A percentile compares a stretch with the other conserved stretches of the same genome.
Evolutionary conservation across 2,329 filamentous ascomycete species (phyloP).

Genomic region (Aspergillus fijiensis): DNA sequence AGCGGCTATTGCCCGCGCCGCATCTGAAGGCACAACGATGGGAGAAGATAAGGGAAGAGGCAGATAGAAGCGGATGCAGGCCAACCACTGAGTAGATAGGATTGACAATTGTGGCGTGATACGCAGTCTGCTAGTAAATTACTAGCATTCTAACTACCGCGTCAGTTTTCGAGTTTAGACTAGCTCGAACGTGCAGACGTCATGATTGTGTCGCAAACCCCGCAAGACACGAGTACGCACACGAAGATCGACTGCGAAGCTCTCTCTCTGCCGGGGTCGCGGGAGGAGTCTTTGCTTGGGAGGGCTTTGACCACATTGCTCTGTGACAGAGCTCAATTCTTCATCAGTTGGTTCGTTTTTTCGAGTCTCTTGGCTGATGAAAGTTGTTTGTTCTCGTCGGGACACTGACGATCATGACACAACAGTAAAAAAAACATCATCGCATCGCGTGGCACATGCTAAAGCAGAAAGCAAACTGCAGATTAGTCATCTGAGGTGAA

Average conservation of each 20-base stretch:
- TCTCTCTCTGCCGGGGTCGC: neutral
- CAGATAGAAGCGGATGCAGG: neutral
- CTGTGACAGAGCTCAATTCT: neutral
- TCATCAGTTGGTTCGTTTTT: neutral
- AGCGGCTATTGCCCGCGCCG: neutral
- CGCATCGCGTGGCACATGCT: neutral
- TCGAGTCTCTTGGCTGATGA: neutral
- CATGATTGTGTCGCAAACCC: slow-evolving; percentile 2
- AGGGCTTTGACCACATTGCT: neutral
- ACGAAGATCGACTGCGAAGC: neutral
- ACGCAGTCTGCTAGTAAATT: neutral
- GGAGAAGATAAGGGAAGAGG: neutral
- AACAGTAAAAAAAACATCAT: neutral
- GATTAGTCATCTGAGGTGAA: neutral
- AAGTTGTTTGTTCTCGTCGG: neutral
- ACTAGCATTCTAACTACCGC: neutral
- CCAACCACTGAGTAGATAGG: neutral
- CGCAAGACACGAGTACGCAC: slow-evolving; percentile 3
- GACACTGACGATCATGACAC: neutral
- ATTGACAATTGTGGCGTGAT: neutral
- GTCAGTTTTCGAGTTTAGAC: neutral
- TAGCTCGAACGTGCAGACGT: slow-evolving; percentile 7
- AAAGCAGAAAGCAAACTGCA: too few species aligned
- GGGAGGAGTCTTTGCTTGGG: neutral
- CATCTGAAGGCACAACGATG: neutral